Evolutionary conservation across 2,329 filamentous ascomycete species (phyloP).

Genomic region (Chaetothyriales sp.): DNA sequence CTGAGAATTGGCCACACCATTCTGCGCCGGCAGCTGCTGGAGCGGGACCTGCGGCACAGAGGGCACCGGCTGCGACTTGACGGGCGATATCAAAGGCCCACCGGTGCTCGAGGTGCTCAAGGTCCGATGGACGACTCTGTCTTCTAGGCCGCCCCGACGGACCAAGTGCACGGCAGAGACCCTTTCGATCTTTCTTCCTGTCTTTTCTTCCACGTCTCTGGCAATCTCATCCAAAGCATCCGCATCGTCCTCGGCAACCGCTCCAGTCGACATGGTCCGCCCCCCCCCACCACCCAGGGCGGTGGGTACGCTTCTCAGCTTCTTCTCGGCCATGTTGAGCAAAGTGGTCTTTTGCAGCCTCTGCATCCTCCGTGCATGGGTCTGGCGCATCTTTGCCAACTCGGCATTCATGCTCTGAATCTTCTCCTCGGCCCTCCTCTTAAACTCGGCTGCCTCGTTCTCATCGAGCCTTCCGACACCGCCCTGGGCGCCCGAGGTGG

Average conservation of each 20-base stretch:
- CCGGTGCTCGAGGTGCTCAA: not conserved
- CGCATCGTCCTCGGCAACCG: not conserved
- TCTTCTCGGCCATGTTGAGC: conserved; percentile 60
- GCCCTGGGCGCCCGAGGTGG: conserved; percentile 19
- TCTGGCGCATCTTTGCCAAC: conserved; percentile 68
- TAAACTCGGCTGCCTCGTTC: conserved; percentile 72
- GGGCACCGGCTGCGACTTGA: conserved; percentile 3
- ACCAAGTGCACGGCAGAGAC: conserved; percentile 56
- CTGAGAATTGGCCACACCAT: not conserved
- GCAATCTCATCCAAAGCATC: conserved; percentile 56
- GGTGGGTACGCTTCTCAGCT: conserved; percentile 54
- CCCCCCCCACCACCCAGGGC: too few species aligned
- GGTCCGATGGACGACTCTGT: conserved; percentile 28
- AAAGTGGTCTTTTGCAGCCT: conserved; percentile 58
- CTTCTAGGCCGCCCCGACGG: conserved; percentile 62
- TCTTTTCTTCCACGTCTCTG: conserved; percentile 55
- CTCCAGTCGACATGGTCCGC: not conserved
- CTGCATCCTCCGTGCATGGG: conserved; percentile 62
- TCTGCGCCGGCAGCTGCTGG: conserved; percentile 11
- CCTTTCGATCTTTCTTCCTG: conserved; percentile 53
- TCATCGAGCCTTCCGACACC: conserved; percentile 53
- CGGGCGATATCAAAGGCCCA: not conserved
- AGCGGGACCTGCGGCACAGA: conserved; percentile 28
- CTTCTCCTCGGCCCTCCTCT: conserved; percentile 59
- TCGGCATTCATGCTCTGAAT: conserved; percentile 63